Evolutionary conservation across 768 basidiomycete genomes (phyloP), one percentile per base, ranked within the genome.

Genomic region (Terana coerulea): DNA sequence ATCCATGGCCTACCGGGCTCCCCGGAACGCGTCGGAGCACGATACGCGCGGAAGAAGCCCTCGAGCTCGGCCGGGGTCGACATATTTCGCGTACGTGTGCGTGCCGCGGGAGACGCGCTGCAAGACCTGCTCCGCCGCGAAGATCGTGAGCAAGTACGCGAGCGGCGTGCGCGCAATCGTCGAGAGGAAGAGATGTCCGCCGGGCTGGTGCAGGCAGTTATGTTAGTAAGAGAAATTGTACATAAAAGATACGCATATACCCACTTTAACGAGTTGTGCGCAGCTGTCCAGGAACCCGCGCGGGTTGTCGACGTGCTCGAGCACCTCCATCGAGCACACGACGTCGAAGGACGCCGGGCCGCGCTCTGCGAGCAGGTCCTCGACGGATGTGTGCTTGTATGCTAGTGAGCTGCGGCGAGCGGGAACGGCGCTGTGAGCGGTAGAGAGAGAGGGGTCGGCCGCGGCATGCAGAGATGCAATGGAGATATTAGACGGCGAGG

Each of bases 291-390:
- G 76, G 67, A 99, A 99, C 6, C 77, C 75, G 5, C 81, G 75
- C 1, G 97, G 95, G 61, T 95, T 86, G 64, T 97, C 90, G 45
- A 99, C 97, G 63, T 99, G 97, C 70, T 99, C 97, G 26, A 99
- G 65, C 7, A 99, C 95, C 67, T 99, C 97, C 91, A 98, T 91
- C 9, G 94, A 89, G 64, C 93, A 97, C 12, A 99, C 94, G 17
- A 94, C 79, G 65, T 98, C 95, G 64, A 86, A 98, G 46, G 80
- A 80, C 59, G 75, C 76, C 12, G 78, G 65, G 4, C 83, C 81
- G 10, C 75, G 63, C 25, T 44, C 47, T 0, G 53, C 59, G 14
- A 90, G 69, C 3, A 99, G 76, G 0, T 75, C 75, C 63, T 98
- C 94, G 0, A 88, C 91, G 0, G 88, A 75, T 0, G 80, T 75